Evolutionary conservation across 2,329 filamentous ascomycete species (phyloP).

Genomic region (Arachnopeziza araneosa): DNA sequence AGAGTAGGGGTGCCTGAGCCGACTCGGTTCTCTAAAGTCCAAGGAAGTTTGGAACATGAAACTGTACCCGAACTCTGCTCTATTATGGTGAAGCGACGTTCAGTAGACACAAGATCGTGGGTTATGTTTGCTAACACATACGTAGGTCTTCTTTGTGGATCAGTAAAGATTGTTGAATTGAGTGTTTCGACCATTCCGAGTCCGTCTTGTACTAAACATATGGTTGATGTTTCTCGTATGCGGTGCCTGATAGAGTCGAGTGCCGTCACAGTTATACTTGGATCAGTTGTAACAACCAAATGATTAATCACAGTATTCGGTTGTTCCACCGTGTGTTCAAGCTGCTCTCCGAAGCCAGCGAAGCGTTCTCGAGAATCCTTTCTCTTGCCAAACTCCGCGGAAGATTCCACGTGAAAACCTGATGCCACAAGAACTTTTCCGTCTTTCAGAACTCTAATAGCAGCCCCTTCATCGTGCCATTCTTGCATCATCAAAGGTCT

Average conservation of each 20-base stretch:
- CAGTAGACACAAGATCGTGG: slow-evolving; percentile 36
- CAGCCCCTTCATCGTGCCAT: slow-evolving; percentile 42
- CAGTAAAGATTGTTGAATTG: slow-evolving; percentile 63
- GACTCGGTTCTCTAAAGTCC: not conserved
- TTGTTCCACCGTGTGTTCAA: slow-evolving; percentile 25
- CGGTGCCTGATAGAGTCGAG: slow-evolving; percentile 58
- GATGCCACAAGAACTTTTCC: slow-evolving; percentile 33
- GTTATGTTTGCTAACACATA: slow-evolving; percentile 51
- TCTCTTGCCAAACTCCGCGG: slow-evolving; percentile 9
- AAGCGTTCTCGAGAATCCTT: slow-evolving; percentile 1
- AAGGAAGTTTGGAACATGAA: slow-evolving; percentile 30
- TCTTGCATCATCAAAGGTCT: slow-evolving; percentile 35
- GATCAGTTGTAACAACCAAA: slow-evolving; percentile 64
- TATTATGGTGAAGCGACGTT: slow-evolving; percentile 36
- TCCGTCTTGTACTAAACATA: slow-evolving; percentile 75
- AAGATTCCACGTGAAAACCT: slow-evolving; percentile 29
- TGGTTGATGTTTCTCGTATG: slow-evolving; percentile 61
- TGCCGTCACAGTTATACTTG: slow-evolving; percentile 50
- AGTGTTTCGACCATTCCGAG: slow-evolving; percentile 79
- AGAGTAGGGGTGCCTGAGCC: slow-evolving; percentile 8
- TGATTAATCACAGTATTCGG: slow-evolving; percentile 50
- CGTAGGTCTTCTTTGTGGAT: slow-evolving; percentile 59
- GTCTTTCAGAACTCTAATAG: slow-evolving; percentile 42
- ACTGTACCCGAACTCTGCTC: slow-evolving; percentile 33
- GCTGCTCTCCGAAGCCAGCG: slow-evolving; percentile 25